These are phyloP conservation scores for Malus hybrid DNA, from an alignment of 331 rosid species.

Conservation along the genomic window DNA sequence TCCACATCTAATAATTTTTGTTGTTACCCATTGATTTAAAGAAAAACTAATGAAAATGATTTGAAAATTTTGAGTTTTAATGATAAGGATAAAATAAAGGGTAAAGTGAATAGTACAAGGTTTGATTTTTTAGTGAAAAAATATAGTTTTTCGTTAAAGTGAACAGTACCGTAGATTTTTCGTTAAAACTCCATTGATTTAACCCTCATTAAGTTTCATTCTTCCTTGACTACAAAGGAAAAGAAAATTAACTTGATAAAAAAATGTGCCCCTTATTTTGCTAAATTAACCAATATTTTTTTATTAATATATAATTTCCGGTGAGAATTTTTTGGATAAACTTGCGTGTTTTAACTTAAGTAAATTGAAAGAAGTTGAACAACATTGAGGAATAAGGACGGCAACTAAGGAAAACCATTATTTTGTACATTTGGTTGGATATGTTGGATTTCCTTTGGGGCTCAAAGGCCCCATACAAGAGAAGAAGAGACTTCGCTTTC, in stretches of 20 bases:
- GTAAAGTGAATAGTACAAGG: too few relatives aligned
- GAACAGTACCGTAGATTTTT: too few relatives aligned
- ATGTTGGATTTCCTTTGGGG: background rate
- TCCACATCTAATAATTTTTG: slow-evolving; percentile 10
- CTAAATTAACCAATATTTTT: background rate
- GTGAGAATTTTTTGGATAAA: background rate
- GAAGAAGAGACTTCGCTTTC: background rate
- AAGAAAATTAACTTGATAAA: background rate
- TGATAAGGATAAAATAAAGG: too few relatives aligned
- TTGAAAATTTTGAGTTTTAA: too few relatives aligned
- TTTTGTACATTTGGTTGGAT: background rate
- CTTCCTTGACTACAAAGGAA: background rate
- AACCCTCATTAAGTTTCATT: background rate
- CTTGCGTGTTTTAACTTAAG: background rate
- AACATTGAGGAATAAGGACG: background rate
- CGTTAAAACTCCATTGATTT: background rate
- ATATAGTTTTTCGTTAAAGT: too few relatives aligned
- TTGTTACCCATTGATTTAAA: slow-evolving; percentile 9
- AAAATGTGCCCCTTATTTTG: background rate
- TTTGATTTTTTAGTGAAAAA: too few relatives aligned
- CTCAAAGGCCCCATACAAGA: background rate
- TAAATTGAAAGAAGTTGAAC: background rate
- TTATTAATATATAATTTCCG: background rate
- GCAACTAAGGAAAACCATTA: too few relatives aligned
- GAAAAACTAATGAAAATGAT: too few relatives aligned